These are phyloP conservation scores for Antitrichia curtipendula DNA, from an alignment of 225 moss, liverwort and hornwort species.

Conservation along the genomic window DNA sequence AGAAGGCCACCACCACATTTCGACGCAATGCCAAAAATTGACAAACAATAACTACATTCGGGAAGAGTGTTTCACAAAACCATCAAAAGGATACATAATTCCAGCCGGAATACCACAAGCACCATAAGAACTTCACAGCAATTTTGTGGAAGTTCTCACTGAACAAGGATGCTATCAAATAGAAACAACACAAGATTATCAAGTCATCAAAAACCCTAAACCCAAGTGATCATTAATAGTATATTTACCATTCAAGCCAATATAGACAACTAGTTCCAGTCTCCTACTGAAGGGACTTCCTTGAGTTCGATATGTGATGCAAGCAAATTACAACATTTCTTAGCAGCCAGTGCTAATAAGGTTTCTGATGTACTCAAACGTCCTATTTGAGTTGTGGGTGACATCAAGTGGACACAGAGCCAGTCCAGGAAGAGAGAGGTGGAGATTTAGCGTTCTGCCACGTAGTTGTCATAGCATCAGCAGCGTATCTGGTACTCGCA, in stretches of 20 bases:
- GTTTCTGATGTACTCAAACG: background rate
- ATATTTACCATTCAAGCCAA: background rate
- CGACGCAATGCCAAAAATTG: no score
- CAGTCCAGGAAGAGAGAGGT: conserved; percentile 55
- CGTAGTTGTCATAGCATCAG: rapidly evolving
- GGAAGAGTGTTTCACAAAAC: background rate
- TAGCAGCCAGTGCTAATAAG: background rate
- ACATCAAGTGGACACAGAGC: background rate
- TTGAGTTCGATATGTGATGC: no score
- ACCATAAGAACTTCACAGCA: background rate
- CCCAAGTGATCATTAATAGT: background rate
- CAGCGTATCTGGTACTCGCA: conserved; percentile 15
- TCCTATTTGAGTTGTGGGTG: background rate
- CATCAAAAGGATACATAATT: background rate
- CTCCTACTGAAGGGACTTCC: background rate
- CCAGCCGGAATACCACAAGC: background rate
- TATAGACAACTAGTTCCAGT: background rate
- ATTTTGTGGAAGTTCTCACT: background rate
- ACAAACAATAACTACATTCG: no score
- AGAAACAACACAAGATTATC: no score
- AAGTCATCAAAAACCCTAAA: no score
- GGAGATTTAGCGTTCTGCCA: conserved; percentile 17
- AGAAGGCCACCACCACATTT: background rate
- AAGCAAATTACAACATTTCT: background rate
- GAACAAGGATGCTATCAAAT: background rate